Evolutionary conservation across 1,139 yeast genomes (phyloP), one percentile per base, ranked within the genome.

Genomic region (Suhomyces wounanorum): DNA sequence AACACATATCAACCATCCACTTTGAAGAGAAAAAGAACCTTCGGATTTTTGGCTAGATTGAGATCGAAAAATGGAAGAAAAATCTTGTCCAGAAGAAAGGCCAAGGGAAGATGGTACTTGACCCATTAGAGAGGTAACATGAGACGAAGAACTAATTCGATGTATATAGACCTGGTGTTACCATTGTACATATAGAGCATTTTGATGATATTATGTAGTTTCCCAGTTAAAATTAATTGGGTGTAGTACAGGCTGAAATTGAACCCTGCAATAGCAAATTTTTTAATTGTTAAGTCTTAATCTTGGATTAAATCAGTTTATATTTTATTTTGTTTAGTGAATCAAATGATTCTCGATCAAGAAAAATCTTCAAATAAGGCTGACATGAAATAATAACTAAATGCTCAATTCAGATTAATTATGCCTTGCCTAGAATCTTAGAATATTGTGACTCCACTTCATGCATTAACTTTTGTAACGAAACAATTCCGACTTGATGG

Each of bases 1-100:
- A 88, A 90, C 72, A 90, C 96, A 21, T 94, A 87, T 70, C 98
- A 92, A 69, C 98, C 99, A 43, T 87, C 92, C 52, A 91, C 96
- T 1, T 75, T 89, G 56, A 90, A 89, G 66, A 82, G 98, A 67
- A 94, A 94, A 76, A 85, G 97, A 70, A 85, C 88, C 35, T 80
- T 89, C 55, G 99, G 99, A 0, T 94, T 92, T 61, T 77, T 94
- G 63, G 94, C 96, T n/a, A 83, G 97, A 65, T 81, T 88, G 69
- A 83, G 85, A 65, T 73, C 87, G n/a, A 82, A 80, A 59, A 81
- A 83, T 39, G 98, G 98, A 10, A 82, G 92, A 60, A 89, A 86
- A 66, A 81, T 94, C 44, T 73, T 94, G 53, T 82, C 82, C 51
- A 81, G 95, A 67, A 83, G 99, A 70, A 85, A 75, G 64, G 87